phyloP scores from a whole-genome alignment of 106 monocot species.

The Allium cepa region DNA sequence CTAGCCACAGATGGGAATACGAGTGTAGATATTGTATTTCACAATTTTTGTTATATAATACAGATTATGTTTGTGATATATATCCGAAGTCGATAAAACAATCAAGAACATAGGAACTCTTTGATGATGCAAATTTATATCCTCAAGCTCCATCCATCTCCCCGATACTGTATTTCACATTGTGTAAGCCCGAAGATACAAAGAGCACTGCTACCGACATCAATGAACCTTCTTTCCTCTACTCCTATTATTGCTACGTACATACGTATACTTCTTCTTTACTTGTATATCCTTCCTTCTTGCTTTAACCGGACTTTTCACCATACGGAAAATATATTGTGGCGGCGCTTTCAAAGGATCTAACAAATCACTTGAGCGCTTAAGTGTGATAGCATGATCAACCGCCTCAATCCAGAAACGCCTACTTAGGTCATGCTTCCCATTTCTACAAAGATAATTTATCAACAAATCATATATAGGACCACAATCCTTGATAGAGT shows the following conservation, averaged over 20 bases:
- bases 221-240: slow-evolving; percentile 7
- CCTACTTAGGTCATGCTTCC: slow-evolving; percentile 42
- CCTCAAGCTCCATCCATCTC: not conserved
- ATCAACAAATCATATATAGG: slow-evolving; percentile 27
- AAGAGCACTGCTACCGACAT: not conserved
- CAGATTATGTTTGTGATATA: not conserved
- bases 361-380: slow-evolving; percentile 39
- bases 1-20: slow-evolving; percentile 20
- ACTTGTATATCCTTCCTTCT: not conserved
- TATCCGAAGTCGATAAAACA: not conserved
- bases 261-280: slow-evolving; percentile 2
- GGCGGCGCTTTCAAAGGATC: slow-evolving; percentile 35
- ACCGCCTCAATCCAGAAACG: slow-evolving; percentile 49
- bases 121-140: slow-evolving; percentile 1
- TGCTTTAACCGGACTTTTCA: not conserved
- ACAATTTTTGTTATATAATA: not conserved
- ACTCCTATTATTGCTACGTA: not conserved
- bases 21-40: not conserved
- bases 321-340: not conserved
- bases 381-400: slow-evolving; percentile 25
- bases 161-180: not conserved
- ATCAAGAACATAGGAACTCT: not conserved
- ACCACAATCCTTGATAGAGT: not conserved
- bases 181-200: slow-evolving; percentile 2
- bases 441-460: slow-evolving; percentile 56